Evolutionary conservation across 257 asterid genomes (phyloP).

Genomic region (Apocynum venetum): DNA sequence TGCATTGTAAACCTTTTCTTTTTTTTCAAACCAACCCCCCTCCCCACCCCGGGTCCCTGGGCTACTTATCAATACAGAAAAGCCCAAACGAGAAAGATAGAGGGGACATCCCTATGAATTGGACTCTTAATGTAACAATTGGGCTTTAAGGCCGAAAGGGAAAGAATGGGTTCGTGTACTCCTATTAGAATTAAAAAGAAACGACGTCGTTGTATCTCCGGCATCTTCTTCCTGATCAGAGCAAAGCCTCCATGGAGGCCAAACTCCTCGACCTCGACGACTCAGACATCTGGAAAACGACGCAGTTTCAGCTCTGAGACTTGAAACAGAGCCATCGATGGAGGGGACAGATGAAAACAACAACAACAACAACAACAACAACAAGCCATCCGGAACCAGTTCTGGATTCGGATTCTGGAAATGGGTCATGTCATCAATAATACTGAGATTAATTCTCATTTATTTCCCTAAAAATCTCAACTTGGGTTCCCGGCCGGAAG

Average conservation of each 20-base stretch:
- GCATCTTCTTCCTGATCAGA: not conserved
- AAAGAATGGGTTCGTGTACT: no score
- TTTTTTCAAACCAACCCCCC: no score
- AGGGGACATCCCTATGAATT: not conserved
- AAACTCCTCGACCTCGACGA: not conserved
- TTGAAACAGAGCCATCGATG: not conserved
- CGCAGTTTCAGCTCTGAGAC: not conserved
- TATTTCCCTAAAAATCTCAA: conserved; percentile 68
- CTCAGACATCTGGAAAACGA: not conserved
- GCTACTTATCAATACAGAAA: not conserved
- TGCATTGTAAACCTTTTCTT: no score
- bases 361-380: conserved; percentile 17
- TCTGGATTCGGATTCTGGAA: conserved; percentile 50
- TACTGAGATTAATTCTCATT: conserved; percentile 60
- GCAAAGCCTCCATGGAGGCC: not conserved
- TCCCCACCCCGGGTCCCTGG: no score
- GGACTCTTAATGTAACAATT: not conserved
- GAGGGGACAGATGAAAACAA: conserved; percentile 17
- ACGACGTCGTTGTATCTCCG: not conserved
- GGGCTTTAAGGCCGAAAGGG: not conserved
- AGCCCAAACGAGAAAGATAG: not conserved
- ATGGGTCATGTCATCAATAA: conserved; percentile 64
- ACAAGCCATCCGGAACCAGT: conserved; percentile 21
- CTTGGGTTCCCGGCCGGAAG: conserved; percentile 89
- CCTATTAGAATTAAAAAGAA: not conserved